Evolutionary conservation across 306 rosid species (phyloP).

Genomic region (Betula pendula): DNA sequence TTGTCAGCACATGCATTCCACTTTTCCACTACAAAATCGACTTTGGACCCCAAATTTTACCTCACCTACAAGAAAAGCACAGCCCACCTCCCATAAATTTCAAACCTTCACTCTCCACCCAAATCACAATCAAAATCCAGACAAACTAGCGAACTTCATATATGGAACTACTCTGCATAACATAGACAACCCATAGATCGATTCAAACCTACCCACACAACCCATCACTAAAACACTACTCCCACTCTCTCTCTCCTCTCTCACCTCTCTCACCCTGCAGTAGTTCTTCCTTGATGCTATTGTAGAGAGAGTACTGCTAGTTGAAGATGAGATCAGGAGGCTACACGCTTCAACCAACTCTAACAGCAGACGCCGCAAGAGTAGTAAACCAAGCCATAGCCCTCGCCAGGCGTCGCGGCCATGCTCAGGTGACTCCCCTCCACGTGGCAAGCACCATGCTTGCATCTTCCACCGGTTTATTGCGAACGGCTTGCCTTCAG

Average conservation of each 20-base stretch:
- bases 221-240: conserved; percentile 13
- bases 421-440: conserved; percentile 95
- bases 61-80: conserved; percentile 97
- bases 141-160: conserved; percentile 27
- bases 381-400: conserved; percentile 72
- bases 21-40: conserved; percentile 90
- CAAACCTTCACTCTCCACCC: conserved; percentile 34
- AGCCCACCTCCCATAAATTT: conserved; percentile 57
- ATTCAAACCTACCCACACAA: conserved; percentile 25
- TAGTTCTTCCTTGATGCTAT: conserved; percentile 12
- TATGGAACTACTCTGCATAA: conserved; percentile 25
- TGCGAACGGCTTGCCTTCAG: conserved; percentile 83
- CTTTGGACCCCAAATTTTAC: conserved; percentile 83
- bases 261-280: conserved; percentile 17
- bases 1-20: conserved; percentile 99
- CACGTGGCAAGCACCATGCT: conserved; percentile 95
- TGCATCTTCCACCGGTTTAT: conserved; percentile 53
- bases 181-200: neutral
- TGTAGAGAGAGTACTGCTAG: neutral
- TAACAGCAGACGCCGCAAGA: conserved; percentile 71
- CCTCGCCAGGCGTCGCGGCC: conserved; percentile 83
- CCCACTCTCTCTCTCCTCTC: neutral
- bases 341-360: conserved; percentile 73
- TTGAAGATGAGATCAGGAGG: conserved; percentile 80
- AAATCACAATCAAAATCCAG: conserved; percentile 21